These are phyloP conservation scores for Paraphoma sp. DNA, from an alignment of 2,329 filamentous ascomycete genomes.

Conservation along the genomic window DNA sequence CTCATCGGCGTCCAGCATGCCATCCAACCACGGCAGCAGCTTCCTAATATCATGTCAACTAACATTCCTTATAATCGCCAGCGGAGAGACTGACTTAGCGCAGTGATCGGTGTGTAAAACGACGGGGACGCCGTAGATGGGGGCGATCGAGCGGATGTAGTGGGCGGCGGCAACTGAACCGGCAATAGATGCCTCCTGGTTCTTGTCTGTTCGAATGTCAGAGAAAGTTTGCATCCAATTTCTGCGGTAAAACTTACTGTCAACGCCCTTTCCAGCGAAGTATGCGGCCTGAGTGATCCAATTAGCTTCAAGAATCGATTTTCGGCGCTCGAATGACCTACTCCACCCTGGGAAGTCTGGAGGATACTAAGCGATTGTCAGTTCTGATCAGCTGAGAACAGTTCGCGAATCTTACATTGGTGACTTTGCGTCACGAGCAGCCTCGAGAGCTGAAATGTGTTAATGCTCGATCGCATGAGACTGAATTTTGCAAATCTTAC, in stretches of 20 bases:
- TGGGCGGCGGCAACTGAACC: slow-evolving; percentile 85
- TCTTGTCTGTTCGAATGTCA: slow-evolving; percentile 35
- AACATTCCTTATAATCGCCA: background rate
- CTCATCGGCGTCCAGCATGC: slow-evolving; percentile 77
- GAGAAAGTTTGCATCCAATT: background rate
- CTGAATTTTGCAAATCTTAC: slow-evolving; percentile 6
- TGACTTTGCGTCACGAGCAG: slow-evolving; percentile 87
- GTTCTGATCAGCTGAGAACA: background rate
- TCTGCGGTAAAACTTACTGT: background rate
- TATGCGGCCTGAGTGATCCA: slow-evolving; percentile 53
- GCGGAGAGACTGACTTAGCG: slow-evolving; percentile 65
- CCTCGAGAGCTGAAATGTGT: slow-evolving; percentile 76
- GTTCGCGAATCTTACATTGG: slow-evolving; percentile 62
- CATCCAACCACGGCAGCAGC: slow-evolving; percentile 94
- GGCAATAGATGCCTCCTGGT: slow-evolving; percentile 88
- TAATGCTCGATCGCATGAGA: background rate
- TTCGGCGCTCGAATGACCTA: background rate
- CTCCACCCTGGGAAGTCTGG: slow-evolving; percentile 82
- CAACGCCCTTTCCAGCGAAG: slow-evolving; percentile 70
- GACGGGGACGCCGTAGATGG: slow-evolving; percentile 77
- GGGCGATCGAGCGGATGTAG: slow-evolving; percentile 86
- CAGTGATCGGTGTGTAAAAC: slow-evolving; percentile 83
- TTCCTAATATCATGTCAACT: slow-evolving; percentile 59
- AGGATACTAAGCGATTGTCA: slow-evolving; percentile 63
- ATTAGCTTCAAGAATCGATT: background rate